Percentiles rank a stretch among this genome's conserved stretches.
Evolutionary conservation across 1,284 basidiomycete genomes (phyloP).

Genomic region (Sparassis latifolia): DNA sequence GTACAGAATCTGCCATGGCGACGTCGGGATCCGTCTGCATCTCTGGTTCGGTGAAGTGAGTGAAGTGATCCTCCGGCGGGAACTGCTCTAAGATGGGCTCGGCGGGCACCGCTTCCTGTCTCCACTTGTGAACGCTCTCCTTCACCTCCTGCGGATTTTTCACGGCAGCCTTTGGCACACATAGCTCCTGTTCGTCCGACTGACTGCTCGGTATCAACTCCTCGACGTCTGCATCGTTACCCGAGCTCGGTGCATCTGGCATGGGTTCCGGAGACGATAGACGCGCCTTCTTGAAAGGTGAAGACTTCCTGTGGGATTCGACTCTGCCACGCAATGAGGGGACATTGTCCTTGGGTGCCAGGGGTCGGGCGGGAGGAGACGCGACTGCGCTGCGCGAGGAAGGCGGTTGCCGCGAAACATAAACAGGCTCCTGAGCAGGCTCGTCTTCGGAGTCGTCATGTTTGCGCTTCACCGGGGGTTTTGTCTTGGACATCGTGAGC

Average conservation of each 20-base stretch:
- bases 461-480: slow-evolving; percentile 18
- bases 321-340: slow-evolving; percentile 3
- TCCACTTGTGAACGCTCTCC: slow-evolving; percentile 38
- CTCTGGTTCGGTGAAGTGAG: neutral
- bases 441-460: slow-evolving; percentile 7
- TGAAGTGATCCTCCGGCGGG: slow-evolving; percentile 3
- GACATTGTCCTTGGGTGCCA: slow-evolving; percentile 7
- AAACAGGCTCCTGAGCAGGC: neutral
- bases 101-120: slow-evolving; percentile 18
- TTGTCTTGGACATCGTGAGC: slow-evolving; percentile 5
- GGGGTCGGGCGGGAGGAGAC: slow-evolving; percentile 1
- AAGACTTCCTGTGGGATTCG: neutral
- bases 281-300: slow-evolving; percentile 15
- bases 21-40: slow-evolving; percentile 1
- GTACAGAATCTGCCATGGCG: neutral
- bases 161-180: slow-evolving; percentile 21
- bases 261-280: slow-evolving; percentile 13
- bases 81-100: slow-evolving; percentile 5
- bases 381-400: neutral
- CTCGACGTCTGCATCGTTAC: slow-evolving; percentile 13
- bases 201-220: slow-evolving; percentile 60
- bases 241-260: slow-evolving; percentile 7
- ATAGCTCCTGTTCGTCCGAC: slow-evolving; percentile 57
- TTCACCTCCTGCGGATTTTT: slow-evolving; percentile 28
- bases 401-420: neutral